Evolutionary conservation across 1,139 yeast species (phyloP).

Genomic region (Yamadazyma atlantica): DNA sequence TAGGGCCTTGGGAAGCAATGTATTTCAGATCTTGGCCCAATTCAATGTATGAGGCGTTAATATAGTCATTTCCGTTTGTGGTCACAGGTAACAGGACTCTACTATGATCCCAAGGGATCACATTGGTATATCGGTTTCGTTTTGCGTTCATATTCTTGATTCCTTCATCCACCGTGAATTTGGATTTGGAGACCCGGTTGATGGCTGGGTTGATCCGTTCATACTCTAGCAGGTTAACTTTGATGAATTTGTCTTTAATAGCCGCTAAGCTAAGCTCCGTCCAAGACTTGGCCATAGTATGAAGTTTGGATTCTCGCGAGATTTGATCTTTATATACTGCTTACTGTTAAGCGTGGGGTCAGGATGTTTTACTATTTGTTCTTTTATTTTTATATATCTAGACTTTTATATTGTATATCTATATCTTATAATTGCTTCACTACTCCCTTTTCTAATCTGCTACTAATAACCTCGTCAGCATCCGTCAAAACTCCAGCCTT

Average conservation of each 20-base stretch:
- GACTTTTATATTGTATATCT: background rate
- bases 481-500: slow-evolving; percentile 60
- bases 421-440: background rate
- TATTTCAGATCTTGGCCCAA: slow-evolving; percentile 21
- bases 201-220: slow-evolving; percentile 4
- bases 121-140: slow-evolving; percentile 44
- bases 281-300: no score
- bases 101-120: slow-evolving; percentile 41
- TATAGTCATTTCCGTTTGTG: slow-evolving; percentile 23
- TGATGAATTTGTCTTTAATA: slow-evolving; percentile 9
- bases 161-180: background rate
- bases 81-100: slow-evolving; percentile 32
- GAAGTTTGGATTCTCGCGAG: no score
- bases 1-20: slow-evolving; percentile 63
- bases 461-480: slow-evolving; percentile 26
- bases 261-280: slow-evolving; percentile 2
- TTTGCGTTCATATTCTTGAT: slow-evolving; percentile 5
- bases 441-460: slow-evolving; percentile 33
- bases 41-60: slow-evolving; percentile 41
- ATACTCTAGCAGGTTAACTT: slow-evolving; percentile 9
- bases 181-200: slow-evolving; percentile 6
- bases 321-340: no score
- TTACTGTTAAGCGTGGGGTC: no score
- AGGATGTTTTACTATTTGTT: no score
- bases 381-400: no score